These are phyloP conservation scores for Leavenworthia alabamica DNA, from an alignment of 345 rosid species.

Conservation along the genomic window DNA sequence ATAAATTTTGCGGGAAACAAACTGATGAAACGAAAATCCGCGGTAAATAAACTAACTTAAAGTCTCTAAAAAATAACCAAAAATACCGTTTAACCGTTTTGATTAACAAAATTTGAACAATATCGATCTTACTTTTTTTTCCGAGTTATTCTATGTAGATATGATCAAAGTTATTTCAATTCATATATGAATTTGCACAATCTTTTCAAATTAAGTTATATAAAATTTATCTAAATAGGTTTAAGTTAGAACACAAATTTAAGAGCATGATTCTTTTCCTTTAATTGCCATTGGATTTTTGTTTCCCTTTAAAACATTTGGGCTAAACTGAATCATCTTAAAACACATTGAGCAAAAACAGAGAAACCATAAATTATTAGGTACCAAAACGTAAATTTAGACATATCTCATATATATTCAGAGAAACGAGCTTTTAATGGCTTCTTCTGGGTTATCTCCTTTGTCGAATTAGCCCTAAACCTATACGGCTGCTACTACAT, in stretches of 20 bases:
- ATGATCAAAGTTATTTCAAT: neutral
- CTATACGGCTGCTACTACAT: no score
- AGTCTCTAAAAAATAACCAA: neutral
- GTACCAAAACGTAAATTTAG: constrained; percentile 10
- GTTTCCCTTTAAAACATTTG: neutral
- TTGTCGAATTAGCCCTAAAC: constrained; percentile 18
- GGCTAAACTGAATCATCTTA: neutral
- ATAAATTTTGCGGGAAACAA: neutral
- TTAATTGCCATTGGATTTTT: neutral
- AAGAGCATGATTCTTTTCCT: neutral
- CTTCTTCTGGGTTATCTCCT: constrained; percentile 19
- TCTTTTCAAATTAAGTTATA: neutral
- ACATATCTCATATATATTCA: neutral
- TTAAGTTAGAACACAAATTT: neutral
- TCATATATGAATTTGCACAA: neutral
- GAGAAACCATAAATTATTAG: neutral
- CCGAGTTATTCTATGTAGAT: neutral
- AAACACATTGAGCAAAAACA: neutral
- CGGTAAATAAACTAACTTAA: neutral
- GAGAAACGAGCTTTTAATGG: constrained; percentile 13
- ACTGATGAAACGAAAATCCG: neutral
- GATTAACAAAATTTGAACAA: neutral
- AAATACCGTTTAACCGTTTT: neutral
- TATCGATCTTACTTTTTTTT: neutral
- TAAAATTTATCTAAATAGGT: neutral